phyloP scores from a whole-genome alignment of 371 early-diverging fungal species.

The Coemansia sp. region DNA sequence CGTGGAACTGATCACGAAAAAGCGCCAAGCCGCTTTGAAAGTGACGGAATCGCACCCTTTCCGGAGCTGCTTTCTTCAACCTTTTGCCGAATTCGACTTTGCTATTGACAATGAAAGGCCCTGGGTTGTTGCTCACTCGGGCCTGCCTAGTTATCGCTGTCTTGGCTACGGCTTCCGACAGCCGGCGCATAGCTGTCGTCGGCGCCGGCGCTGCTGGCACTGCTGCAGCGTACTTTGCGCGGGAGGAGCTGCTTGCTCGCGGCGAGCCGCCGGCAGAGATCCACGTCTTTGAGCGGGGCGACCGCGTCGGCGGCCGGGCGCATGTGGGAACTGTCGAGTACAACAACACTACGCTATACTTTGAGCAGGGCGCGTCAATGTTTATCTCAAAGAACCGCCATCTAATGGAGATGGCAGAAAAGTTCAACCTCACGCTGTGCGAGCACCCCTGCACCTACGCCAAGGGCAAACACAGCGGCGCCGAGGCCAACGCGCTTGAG shows the following conservation, averaged over 20 bases:
- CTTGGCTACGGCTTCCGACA: background rate
- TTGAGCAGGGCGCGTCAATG: constrained; percentile 37
- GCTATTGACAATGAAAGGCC: background rate
- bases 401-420: constrained; percentile 15
- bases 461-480: background rate
- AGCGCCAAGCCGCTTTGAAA: no score
- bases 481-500: background rate
- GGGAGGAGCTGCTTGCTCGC: constrained; percentile 14
- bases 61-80: no score
- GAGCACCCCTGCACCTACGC: constrained; percentile 31
- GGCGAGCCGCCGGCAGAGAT: constrained; percentile 13
- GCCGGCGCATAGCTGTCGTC: constrained; percentile 18
- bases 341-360: constrained; percentile 19
- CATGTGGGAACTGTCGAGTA: constrained; percentile 18
- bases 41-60: no score
- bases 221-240: constrained; percentile 22
- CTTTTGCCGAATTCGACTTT: no score
- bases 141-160: background rate
- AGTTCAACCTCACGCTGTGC: constrained; percentile 30
- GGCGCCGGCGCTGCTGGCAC: constrained; percentile 31
- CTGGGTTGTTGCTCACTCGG: background rate
- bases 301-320: constrained; percentile 22
- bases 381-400: constrained; percentile 31
- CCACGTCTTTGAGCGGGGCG: constrained; percentile 25
- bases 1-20: no score